A percentile compares a stretch with the other conserved stretches of the same genome.
Evolutionary conservation across 1,139 yeast genomes (phyloP).

Genomic region (Nakaseomyces glabratus): DNA sequence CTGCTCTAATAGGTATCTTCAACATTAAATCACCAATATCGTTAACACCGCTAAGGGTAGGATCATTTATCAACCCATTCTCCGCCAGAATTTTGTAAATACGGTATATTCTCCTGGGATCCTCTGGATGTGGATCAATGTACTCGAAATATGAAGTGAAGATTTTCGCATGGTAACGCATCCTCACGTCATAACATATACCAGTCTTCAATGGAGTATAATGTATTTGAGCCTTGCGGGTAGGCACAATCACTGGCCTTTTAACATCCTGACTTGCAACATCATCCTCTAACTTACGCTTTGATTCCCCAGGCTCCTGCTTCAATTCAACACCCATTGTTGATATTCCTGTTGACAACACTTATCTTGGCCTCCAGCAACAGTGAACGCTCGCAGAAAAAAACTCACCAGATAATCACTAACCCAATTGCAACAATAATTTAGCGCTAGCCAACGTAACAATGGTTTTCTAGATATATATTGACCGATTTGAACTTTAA

Average conservation of each 20-base stretch:
- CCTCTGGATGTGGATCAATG: slow-evolving; percentile 98
- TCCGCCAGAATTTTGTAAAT: slow-evolving; percentile 90
- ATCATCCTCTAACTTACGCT: slow-evolving; percentile 4
- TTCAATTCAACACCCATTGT: neutral
- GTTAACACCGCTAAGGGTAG: slow-evolving; percentile 68
- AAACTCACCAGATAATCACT: too few species aligned
- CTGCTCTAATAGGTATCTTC: slow-evolving; percentile 86
- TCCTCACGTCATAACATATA: slow-evolving; percentile 87
- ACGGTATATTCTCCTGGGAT: slow-evolving; percentile 90
- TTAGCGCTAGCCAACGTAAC: too few species aligned
- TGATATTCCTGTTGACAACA: too few species aligned
- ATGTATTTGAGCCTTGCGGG: slow-evolving; percentile 34
- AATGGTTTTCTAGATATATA: too few species aligned
- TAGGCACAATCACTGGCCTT: slow-evolving; percentile 45
- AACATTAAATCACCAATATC: slow-evolving; percentile 79
- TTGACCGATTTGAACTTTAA: too few species aligned
- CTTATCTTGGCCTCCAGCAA: too few species aligned
- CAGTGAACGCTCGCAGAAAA: too few species aligned
- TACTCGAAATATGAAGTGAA: slow-evolving; percentile 88
- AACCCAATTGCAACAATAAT: too few species aligned
- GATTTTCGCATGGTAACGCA: slow-evolving; percentile 94
- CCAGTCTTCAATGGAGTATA: slow-evolving; percentile 83
- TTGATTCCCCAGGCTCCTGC: slow-evolving; percentile 1
- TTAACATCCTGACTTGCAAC: slow-evolving; percentile 10
- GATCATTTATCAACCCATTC: slow-evolving; percentile 80